These are phyloP conservation scores for Zygnema cylindricum DNA, from an alignment of 139 green algal genomes.

Conservation along the genomic window DNA sequence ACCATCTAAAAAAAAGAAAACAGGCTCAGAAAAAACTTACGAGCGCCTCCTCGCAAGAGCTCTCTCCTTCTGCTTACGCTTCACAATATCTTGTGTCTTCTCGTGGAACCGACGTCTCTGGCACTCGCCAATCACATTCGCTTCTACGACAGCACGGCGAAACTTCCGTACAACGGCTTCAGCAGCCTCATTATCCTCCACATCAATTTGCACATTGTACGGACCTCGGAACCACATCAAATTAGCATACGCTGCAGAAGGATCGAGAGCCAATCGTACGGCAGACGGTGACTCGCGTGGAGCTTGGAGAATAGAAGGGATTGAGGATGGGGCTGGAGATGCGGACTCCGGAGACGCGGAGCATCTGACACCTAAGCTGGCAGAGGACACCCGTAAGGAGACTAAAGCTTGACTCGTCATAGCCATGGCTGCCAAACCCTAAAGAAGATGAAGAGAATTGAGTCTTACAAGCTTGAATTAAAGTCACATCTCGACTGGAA, in stretches of 20 bases:
- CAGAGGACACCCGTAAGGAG: no score
- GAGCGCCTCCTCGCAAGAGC: neutral
- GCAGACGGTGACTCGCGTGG: neutral
- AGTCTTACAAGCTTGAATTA: no score
- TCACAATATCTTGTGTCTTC: conserved; percentile 63
- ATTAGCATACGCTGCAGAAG: conserved; percentile 34
- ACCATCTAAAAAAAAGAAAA: neutral
- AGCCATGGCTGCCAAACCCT: no score
- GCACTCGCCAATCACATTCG: conserved; percentile 56
- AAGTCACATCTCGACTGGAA: no score
- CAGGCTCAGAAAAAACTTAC: neutral
- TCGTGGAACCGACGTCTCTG: conserved; percentile 59
- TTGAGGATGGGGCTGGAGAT: no score
- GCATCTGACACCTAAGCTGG: no score
- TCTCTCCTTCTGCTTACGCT: conserved; percentile 64
- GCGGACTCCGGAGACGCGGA: no score
- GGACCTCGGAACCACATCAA: conserved; percentile 35
- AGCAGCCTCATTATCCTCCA: conserved; percentile 60
- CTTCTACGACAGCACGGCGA: conserved; percentile 42
- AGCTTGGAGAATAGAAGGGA: no score
- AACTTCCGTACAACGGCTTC: conserved; percentile 61
- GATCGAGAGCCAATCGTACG: neutral
- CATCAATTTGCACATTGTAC: conserved; percentile 54
- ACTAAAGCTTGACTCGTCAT: no score
- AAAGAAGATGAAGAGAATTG: no score